phyloP scores from a whole-genome alignment of 78 protist species.

The Dictyostelium firmibasis region DNA sequence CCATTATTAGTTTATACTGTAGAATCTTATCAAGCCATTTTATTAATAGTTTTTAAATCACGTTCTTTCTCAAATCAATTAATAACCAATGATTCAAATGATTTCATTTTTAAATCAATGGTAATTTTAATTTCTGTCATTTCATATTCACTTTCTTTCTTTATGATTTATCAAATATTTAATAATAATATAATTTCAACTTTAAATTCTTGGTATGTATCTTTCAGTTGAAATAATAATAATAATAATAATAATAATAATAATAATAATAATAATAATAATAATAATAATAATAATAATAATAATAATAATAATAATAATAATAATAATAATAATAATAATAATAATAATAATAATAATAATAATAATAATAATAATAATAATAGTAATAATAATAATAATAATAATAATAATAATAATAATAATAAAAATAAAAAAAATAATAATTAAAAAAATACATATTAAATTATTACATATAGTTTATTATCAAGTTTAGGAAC shows the following conservation, averaged over 20 bases:
- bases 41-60: background rate
- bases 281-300: too few species aligned
- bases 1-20: background rate
- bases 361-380: too few species aligned
- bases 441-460: background rate
- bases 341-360: too few species aligned
- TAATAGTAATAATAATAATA: too few species aligned
- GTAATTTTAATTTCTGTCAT: background rate
- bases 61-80: background rate
- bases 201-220: background rate
- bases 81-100: background rate
- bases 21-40: constrained; percentile 1
- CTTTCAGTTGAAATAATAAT: too few species aligned
- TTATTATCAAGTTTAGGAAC: constrained; percentile 42
- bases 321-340: too few species aligned
- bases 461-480: background rate
- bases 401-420: too few species aligned
- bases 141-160: background rate
- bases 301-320: too few species aligned
- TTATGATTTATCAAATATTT: background rate
- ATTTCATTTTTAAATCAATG: background rate
- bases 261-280: too few species aligned
- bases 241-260: too few species aligned
- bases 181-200: background rate
- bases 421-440: too few species aligned